Conservation (phyloP, 2,329 filamentous ascomycete genomes). For the Colletotrichum somersetense region DNA sequence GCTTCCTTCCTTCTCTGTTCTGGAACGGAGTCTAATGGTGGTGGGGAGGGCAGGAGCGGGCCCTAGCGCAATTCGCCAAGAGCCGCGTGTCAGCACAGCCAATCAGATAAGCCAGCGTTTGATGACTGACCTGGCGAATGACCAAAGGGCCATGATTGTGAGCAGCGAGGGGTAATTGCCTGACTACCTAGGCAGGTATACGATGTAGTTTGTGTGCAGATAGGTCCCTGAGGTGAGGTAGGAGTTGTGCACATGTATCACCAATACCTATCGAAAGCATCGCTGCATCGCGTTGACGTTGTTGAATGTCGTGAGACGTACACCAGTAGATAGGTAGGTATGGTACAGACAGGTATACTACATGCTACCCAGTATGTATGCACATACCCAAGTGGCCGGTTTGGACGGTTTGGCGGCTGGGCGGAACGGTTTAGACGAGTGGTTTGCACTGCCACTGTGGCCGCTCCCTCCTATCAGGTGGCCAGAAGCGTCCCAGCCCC, state of each 20-base stretch:
- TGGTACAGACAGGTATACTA: too few species aligned
- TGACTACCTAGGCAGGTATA: too few species aligned
- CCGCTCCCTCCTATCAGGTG: conserved; percentile 31
- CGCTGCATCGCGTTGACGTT: background rate
- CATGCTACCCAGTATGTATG: too few species aligned
- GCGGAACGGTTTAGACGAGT: conserved; percentile 30
- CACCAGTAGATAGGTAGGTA: too few species aligned
- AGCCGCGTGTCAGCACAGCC: conserved; percentile 22
- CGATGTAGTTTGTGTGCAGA: too few species aligned
- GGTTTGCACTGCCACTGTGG: conserved; percentile 27
- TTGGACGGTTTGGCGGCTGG: background rate
- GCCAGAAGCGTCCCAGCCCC: conserved; percentile 16
- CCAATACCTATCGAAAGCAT: background rate
- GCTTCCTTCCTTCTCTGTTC: conserved; percentile 39
- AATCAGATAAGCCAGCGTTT: conserved; percentile 5
- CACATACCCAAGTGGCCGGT: background rate
- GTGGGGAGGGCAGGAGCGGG: background rate
- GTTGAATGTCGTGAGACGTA: too few species aligned
- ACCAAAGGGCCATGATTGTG: background rate
- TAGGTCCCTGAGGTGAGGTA: too few species aligned
- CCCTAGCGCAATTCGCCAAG: conserved; percentile 35
- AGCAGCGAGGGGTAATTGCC: background rate
- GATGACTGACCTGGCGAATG: conserved; percentile 7
- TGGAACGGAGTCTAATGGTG: conserved; percentile 28
- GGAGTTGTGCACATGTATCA: background rate